Conservation (phyloP, 2,329 filamentous ascomycete genomes). For the Aspergillus phoenicis region DNA sequence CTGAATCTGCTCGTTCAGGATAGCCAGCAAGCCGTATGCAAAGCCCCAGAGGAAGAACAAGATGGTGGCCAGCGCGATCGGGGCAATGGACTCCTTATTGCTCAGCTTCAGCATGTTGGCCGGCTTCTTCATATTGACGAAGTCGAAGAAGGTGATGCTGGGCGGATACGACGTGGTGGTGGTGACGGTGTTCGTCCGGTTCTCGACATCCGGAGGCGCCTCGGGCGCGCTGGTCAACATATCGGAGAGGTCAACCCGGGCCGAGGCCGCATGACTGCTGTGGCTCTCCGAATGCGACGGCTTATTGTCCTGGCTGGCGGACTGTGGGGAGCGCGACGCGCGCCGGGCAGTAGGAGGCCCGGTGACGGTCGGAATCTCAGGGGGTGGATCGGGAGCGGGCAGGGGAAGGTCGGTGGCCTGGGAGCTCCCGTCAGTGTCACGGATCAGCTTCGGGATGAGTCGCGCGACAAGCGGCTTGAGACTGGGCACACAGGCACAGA, state of each 20-base stretch:
- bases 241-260: slow-evolving; percentile 49
- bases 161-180: slow-evolving; percentile 35
- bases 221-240: slow-evolving; percentile 56
- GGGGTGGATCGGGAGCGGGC: slow-evolving; percentile 3
- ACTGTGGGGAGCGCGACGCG: slow-evolving; percentile 16
- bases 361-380: slow-evolving; percentile 14
- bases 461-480: slow-evolving; percentile 80
- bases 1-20: slow-evolving; percentile 69
- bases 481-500: slow-evolving; percentile 89
- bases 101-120: slow-evolving; percentile 63
- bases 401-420: slow-evolving; percentile 18
- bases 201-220: slow-evolving; percentile 31
- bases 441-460: slow-evolving; percentile 59
- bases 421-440: slow-evolving; percentile 45
- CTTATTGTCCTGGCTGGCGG: slow-evolving; percentile 14
- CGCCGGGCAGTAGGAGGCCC: slow-evolving; percentile 9
- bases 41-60: slow-evolving; percentile 90
- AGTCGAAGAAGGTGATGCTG: slow-evolving; percentile 61
- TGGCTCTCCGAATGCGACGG: slow-evolving; percentile 21
- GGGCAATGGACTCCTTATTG: slow-evolving; percentile 59
- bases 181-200: slow-evolving; percentile 44
- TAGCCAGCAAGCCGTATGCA: slow-evolving; percentile 83
- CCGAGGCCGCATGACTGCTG: slow-evolving; percentile 11
- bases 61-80: slow-evolving; percentile 68
- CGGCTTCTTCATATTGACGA: slow-evolving; percentile 60